Base-by-base conservation (phyloP, 306 rosid species). In the Prunus mongolica region DNA sequence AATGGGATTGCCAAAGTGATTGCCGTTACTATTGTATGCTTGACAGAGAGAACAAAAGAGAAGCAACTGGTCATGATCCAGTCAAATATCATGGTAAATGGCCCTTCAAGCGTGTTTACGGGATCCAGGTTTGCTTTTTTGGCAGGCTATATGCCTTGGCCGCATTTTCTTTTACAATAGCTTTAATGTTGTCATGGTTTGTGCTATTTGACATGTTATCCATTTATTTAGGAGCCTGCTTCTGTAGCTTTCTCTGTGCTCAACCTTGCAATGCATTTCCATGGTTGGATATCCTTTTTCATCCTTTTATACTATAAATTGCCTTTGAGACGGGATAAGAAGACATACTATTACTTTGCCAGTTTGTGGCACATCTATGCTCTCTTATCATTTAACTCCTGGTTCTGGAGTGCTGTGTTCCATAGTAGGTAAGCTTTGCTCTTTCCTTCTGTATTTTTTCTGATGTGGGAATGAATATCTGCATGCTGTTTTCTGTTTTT, bases 61-160 rank as follows among this genome's bases (percentile, higher is more conserved):
- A 81, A 79, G 78, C 74, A 62, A 83, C 65, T 22, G 79, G 83
- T 38, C 6, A 71, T 67, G 81, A 34, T 72, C 93, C 91, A 16
- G 86, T 88, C 72, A 88, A 92, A 84, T 90, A 88, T 79, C 89
- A 88, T 81, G 93, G 93, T n/a, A 92, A 90, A 87, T 90, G 96
- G 93, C 97, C 96, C 45, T 86, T 88, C 76, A 64, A 67, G 88
- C 91, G 91, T 54, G 75, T 87, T 41, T 84, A 69, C 67, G 92
- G 93, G 71, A 90, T 92, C 41, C 92, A 92, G 96, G 97, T 90
- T 79, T 81, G 93, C 73, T 30, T 46, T 67, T 13, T 55, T 69
- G 20, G 54, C 54, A 41, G 67, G 80, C 28, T 47, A 54, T 70
- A 25, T 66, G 44, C 63, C 47, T 28, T 16, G 55, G 71, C 27